Evolutionary conservation across 2,329 filamentous ascomycete genomes (phyloP).

Genomic region (Verticillium isaacii): DNA sequence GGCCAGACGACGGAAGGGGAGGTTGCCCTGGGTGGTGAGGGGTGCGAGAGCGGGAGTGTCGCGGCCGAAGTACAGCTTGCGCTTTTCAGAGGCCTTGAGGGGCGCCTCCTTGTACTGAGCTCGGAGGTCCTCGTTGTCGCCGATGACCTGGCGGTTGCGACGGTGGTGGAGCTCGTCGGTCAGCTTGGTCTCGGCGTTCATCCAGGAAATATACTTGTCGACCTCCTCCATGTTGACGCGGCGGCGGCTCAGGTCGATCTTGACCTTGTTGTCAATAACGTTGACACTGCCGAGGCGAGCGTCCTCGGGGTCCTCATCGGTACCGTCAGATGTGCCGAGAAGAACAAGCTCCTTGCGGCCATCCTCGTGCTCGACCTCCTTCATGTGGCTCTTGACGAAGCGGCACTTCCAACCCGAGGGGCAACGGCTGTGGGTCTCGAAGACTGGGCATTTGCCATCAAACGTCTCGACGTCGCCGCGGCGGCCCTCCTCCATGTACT

Average conservation of each 20-base stretch:
- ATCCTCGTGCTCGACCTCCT: conserved; percentile 72
- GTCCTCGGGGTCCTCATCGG: conserved; percentile 30
- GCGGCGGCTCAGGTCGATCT: conserved; percentile 71
- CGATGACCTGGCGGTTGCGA: conserved; percentile 30
- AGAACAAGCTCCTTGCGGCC: conserved; percentile 79
- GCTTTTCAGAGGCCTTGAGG: conserved; percentile 87
- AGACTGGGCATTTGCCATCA: conserved; percentile 76
- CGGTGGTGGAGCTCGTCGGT: conserved; percentile 34
- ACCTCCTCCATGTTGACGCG: conserved; percentile 66
- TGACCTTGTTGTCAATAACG: conserved; percentile 62
- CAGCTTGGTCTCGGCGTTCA: conserved; percentile 55
- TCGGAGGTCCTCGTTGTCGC: conserved; percentile 61
- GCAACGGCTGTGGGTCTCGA: conserved; percentile 70
- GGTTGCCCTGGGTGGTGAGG: conserved; percentile 91
- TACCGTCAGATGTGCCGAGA: conserved; percentile 33
- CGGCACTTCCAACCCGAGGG: conserved; percentile 90
- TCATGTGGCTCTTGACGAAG: conserved; percentile 81
- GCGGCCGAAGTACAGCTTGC: conserved; percentile 85
- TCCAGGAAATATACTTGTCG: conserved; percentile 72
- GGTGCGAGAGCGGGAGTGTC: conserved; percentile 94
- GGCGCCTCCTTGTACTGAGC: conserved; percentile 83
- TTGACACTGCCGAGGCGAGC: conserved; percentile 69
- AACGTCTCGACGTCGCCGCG: conserved; percentile 75
- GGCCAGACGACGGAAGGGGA: conserved; percentile 89
- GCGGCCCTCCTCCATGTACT: conserved; percentile 79